Evolutionary conservation across 139 green algal genomes (phyloP).

Genomic region (Marvania coccoides): DNA sequence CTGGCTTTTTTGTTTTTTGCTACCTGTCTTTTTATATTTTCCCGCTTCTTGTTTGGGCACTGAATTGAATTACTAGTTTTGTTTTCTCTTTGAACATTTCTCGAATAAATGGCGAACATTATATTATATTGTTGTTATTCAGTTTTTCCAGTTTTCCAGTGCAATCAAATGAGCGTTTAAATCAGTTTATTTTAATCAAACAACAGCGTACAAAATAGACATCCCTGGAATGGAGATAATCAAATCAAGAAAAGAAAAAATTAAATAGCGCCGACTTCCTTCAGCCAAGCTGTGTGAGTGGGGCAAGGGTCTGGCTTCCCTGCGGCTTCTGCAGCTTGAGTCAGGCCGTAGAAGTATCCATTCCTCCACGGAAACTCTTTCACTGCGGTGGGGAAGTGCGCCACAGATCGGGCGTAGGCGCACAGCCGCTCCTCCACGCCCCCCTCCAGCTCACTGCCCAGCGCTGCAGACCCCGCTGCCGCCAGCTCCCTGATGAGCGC

Average conservation of each 20-base stretch:
- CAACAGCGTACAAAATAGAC: background rate
- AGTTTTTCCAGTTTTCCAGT: no score
- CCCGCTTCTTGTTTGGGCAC: no score
- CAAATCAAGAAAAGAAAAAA: constrained; percentile 1
- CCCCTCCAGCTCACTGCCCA: constrained; percentile 54
- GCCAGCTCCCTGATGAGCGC: constrained; percentile 81
- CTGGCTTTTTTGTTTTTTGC: no score
- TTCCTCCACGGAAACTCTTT: constrained; percentile 99
- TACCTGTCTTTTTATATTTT: no score
- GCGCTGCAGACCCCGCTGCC: constrained; percentile 42
- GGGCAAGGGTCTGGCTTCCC: constrained; percentile 83
- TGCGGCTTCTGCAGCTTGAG: constrained; percentile 31
- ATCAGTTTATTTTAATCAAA: background rate
- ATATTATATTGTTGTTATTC: no score
- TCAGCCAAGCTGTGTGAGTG: constrained; percentile 74
- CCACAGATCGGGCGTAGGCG: constrained; percentile 85
- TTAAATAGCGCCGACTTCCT: constrained; percentile 71
- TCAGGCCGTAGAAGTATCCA: constrained; percentile 87
- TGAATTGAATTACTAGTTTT: no score
- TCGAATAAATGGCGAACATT: no score
- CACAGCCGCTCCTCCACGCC: constrained; percentile 57
- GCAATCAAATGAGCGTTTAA: no score
- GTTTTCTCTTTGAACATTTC: no score
- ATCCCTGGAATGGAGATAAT: background rate
- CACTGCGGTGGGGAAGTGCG: constrained; percentile 93